Base-by-base conservation (phyloP, 2,329 filamentous ascomycete species). In the Pestalotiopsis sp. region DNA sequence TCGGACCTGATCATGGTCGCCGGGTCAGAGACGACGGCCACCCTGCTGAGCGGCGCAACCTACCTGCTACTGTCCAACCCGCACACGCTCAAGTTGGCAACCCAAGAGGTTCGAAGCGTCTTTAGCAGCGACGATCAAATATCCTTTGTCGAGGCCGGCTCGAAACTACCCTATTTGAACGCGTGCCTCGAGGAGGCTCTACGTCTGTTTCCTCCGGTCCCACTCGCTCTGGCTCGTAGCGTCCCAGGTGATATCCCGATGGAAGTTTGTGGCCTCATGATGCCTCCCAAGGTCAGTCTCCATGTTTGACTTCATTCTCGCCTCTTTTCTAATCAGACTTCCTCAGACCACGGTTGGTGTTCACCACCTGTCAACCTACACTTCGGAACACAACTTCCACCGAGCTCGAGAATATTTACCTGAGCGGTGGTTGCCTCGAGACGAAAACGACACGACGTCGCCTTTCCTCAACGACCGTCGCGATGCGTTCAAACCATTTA, bases 1-100 rank as follows among this genome's bases (percentile, higher is more conserved):
- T 73, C 73, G 45, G 76, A 76, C 66, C 61, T 76, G 5, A 71
- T 80, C 60, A 63, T 41, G 60, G 60, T 41, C 23, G 38, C 60
- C 2, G 60, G 76, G 5, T 72, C 45, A 6, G 45, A 52, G 45
- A 52, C 45, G 17, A 52, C 45, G 14, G 45, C 45, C 45, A 52
- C 45, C 2, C 66, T 63, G 38, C 60, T 63, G 27, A 63, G 60
- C 4, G 76, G 74, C 2, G 70, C 73, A 2, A 66, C 78, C 20
- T 79, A 73, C 63, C 76, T 78, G 52, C 73, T 79, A 11, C 61
- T 68, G 38, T 69, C 69, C 23, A 74, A 77, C 67, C 76, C 75
- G 1, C 12, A 66, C 6, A 72, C 71, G 6, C 67, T 77, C 1
- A 27, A 64, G 2, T 69, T 69, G 31, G 67, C 78, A 5, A 72